Base-by-base conservation (phyloP, 2,329 filamentous ascomycete species). In the Mycogone perniciosa region DNA sequence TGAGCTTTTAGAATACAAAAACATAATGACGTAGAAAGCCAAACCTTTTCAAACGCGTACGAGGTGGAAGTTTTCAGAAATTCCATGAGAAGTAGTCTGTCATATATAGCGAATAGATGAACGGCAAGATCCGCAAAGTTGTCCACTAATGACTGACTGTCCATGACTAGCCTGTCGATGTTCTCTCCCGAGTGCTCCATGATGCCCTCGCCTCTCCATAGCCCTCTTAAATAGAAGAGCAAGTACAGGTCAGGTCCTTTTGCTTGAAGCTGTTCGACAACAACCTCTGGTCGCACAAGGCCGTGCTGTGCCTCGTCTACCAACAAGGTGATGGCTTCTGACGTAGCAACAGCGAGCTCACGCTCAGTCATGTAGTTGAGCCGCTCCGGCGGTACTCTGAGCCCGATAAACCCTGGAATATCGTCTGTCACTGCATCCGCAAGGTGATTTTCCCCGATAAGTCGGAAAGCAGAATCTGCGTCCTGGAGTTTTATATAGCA, bases 401-500 rank as follows among this genome's bases (percentile, higher is more conserved):
- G 79, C 56, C 89, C 79, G 50, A 99, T 86, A 60, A 99, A 88
- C 34, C 88, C 85, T 4, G 90, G 85, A 34, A 99, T 91, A 64
- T 99, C 90, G 61, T 96, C 91, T 1, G 82, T 82, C 9, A 97
- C 84, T 1, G 89, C 86, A 60, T 95, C 90, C 0, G 95, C 84
- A n/a, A 99, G 77, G 64, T 95, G 90, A 60, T 89, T 86, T 37
- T 96, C 88, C 54, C 84, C 82, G 60, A 99, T 95, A 52, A 99
- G 71, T 9, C 79, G 74, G 79, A 99, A 92, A 0, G 89, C 88
- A 7, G 87, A 85, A 63, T 97, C 90, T 1, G 90, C 91, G 69
- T 99, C 89, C 63, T 96, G 90, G 4, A 97, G 79, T 55, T 81
- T 84, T 63, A 99, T 95, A 64, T 95, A 96, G 67, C 86, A 93